Conservation (phyloP, 345 rosid species). For the Noccaea bulbosa region DNA sequence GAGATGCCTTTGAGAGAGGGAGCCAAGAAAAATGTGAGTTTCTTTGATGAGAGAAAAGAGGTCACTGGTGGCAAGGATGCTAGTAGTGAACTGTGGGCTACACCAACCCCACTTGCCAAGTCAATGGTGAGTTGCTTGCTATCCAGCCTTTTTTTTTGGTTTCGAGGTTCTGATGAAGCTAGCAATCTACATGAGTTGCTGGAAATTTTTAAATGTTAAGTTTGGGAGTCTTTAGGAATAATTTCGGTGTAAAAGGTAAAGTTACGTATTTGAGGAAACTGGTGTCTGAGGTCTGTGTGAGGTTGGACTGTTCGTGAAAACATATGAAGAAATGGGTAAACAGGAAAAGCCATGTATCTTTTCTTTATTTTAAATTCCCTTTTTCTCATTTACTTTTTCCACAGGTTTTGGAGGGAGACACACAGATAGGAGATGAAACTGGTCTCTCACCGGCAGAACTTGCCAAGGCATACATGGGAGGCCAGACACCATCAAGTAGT, state of each 20-base stretch:
- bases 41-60: slow-evolving; percentile 47
- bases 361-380: not conserved
- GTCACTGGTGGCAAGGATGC: slow-evolving; percentile 48
- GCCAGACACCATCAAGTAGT: slow-evolving; percentile 53
- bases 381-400: not conserved
- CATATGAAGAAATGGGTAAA: slow-evolving; percentile 12
- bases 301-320: slow-evolving; percentile 19
- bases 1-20: slow-evolving; percentile 39
- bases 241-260: slow-evolving; percentile 9
- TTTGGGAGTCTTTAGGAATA: slow-evolving; percentile 11
- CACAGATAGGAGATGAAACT: slow-evolving; percentile 50
- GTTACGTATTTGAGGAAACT: slow-evolving; percentile 8
- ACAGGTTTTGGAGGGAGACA: slow-evolving; percentile 29
- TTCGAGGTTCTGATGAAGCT: slow-evolving; percentile 22
- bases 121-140: slow-evolving; percentile 55
- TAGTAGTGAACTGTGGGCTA: slow-evolving; percentile 46
- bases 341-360: slow-evolving; percentile 14
- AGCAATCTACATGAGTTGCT: slow-evolving; percentile 21
- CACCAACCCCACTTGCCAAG: slow-evolving; percentile 52
- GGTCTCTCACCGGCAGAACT: slow-evolving; percentile 80
- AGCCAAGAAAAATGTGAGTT: slow-evolving; percentile 40
- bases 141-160: not conserved
- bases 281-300: slow-evolving; percentile 20
- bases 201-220: not conserved
- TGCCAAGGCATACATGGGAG: slow-evolving; percentile 84